A percentile compares a stretch with the other conserved stretches of the same genome.
These are phyloP conservation scores for Stagonosporopsis cucurbitacearum DNA, from an alignment of 2,329 filamentous ascomycete species.

Conservation along the genomic window DNA sequence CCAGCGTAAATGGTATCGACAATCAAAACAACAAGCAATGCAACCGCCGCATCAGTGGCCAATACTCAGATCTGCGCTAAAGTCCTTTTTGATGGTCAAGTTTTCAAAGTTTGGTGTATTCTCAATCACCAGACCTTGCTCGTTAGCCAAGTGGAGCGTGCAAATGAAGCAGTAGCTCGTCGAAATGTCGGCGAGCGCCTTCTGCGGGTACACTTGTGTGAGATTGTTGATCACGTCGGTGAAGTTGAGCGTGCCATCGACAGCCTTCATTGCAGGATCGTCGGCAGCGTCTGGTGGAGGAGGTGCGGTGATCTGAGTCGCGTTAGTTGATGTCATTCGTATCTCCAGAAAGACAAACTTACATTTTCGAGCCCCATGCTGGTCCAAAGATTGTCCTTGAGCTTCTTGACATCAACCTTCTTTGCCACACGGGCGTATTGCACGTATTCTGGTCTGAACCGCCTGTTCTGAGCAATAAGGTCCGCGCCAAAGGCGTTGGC, in stretches of 20 bases:
- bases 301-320: conserved; percentile 28
- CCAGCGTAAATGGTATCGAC: conserved; percentile 8
- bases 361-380: conserved; percentile 62
- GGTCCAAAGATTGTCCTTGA: conserved; percentile 71
- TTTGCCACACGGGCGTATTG: conserved; percentile 70
- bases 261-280: conserved; percentile 50
- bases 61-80: conserved; percentile 49
- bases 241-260: conserved; percentile 73
- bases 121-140: conserved; percentile 83
- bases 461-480: conserved; percentile 66
- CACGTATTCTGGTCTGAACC: conserved; percentile 68
- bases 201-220: conserved; percentile 82
- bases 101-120: conserved; percentile 62
- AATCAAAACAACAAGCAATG: neutral
- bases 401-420: conserved; percentile 68
- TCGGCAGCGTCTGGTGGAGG: conserved; percentile 22
- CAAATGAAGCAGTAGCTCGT: conserved; percentile 95
- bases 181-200: conserved; percentile 90
- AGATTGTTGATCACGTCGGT: conserved; percentile 90
- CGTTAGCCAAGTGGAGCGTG: conserved; percentile 87
- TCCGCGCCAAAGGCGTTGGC: conserved; percentile 67
- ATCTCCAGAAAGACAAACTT: conserved; percentile 14
- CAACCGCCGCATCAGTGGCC: conserved; percentile 11
- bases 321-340: conserved; percentile 14
- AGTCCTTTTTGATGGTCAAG: conserved; percentile 57